Evolutionary conservation across 768 basidiomycete genomes (phyloP).

Genomic region (Clitopilus passeckerianus): DNA sequence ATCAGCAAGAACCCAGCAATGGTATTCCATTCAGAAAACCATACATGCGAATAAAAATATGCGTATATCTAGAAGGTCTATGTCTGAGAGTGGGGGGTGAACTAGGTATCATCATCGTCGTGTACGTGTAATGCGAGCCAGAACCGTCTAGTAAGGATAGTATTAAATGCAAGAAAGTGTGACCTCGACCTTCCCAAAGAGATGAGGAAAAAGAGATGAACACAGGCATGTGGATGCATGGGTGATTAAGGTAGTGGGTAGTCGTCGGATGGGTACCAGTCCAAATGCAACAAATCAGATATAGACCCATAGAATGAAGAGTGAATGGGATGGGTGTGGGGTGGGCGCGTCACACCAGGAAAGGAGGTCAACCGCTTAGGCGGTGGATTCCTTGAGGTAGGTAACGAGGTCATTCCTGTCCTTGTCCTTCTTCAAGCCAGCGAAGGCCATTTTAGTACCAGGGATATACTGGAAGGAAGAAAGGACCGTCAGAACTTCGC

Average conservation of each 20-base stretch:
- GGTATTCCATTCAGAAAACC: background rate
- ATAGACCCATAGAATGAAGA: background rate
- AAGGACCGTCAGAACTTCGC: background rate
- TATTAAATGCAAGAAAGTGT: background rate
- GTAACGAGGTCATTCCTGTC: slow-evolving; percentile 94
- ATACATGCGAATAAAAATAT: background rate
- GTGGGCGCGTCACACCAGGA: background rate
- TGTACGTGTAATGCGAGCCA: background rate
- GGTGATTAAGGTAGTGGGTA: background rate
- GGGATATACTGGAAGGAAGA: slow-evolving; percentile 68
- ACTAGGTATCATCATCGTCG: background rate
- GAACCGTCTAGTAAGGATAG: background rate
- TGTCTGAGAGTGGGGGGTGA: background rate
- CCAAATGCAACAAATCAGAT: background rate
- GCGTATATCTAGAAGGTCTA: background rate
- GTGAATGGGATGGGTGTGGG: background rate
- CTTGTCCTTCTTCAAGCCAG: slow-evolving; percentile 98
- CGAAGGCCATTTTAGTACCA: slow-evolving; percentile 98
- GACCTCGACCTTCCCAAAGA: background rate
- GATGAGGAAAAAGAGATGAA: background rate
- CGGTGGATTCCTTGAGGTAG: slow-evolving; percentile 58
- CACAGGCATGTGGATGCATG: background rate
- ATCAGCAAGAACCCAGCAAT: background rate
- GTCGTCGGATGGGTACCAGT: background rate
- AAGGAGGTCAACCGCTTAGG: slow-evolving; percentile 23